These are phyloP conservation scores for Cajanus cajan DNA, from an alignment of 306 rosid genomes.

Conservation along the genomic window DNA sequence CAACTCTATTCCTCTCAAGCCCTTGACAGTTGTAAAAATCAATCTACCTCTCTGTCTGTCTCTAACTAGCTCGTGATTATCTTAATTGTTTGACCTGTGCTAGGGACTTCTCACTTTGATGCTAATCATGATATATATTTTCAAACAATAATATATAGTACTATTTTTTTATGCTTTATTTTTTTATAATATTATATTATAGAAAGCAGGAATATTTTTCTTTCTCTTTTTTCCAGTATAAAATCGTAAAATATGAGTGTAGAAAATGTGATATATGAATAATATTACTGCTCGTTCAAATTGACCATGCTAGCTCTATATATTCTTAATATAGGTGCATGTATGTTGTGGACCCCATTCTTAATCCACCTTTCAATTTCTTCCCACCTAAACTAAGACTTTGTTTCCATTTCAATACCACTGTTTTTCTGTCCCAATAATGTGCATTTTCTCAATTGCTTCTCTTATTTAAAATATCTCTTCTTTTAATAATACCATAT, in stretches of 20 bases:
- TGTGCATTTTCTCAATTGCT: constrained; percentile 29
- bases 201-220: background rate
- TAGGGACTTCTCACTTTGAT: constrained; percentile 24
- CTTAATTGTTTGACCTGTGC: constrained; percentile 53
- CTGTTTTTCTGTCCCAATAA: constrained; percentile 40
- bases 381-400: constrained; percentile 77
- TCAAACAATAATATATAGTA: background rate
- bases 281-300: background rate
- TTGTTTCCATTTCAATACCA: constrained; percentile 37
- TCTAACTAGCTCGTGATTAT: constrained; percentile 48
- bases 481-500: constrained; percentile 21
- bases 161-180: background rate
- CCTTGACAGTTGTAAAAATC: constrained; percentile 19
- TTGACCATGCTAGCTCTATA: constrained; percentile 6
- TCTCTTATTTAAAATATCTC: background rate
- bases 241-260: background rate
- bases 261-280: background rate
- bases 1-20: background rate
- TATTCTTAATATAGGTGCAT: constrained; percentile 13
- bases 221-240: background rate
- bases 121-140: background rate
- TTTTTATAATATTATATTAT: background rate
- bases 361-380: constrained; percentile 46
- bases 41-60: constrained; percentile 26
- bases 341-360: constrained; percentile 39